Conservation (phyloP, 768 basidiomycete species). For the Russula ochroleuca region DNA sequence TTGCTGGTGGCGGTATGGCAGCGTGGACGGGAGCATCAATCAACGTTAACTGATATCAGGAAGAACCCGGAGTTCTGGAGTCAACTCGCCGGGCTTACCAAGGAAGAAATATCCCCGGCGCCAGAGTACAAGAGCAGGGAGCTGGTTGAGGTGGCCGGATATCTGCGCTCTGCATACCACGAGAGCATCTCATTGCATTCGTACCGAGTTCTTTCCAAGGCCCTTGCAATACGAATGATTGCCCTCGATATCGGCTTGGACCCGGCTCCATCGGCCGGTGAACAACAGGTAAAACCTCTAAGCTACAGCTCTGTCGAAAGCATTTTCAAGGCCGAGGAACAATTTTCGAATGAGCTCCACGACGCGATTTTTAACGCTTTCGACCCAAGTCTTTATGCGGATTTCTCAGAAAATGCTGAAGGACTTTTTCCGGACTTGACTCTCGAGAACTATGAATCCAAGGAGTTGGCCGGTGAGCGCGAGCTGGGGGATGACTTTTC, state of each 20-base stretch:
- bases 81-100: slow-evolving; percentile 57
- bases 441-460: slow-evolving; percentile 59
- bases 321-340: slow-evolving; percentile 57
- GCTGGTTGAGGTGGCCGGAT: slow-evolving; percentile 47
- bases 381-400: slow-evolving; percentile 66
- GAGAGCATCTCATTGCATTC: slow-evolving; percentile 58
- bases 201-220: slow-evolving; percentile 67
- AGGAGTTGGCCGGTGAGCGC: slow-evolving; percentile 60
- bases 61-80: slow-evolving; percentile 64
- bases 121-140: slow-evolving; percentile 60
- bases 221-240: slow-evolving; percentile 69
- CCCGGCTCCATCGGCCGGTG: slow-evolving; percentile 34
- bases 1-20: slow-evolving; percentile 80
- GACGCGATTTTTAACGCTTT: slow-evolving; percentile 71
- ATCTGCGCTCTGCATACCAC: slow-evolving; percentile 51
- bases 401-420: slow-evolving; percentile 47
- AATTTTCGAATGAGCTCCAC: slow-evolving; percentile 58
- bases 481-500: slow-evolving; percentile 77
- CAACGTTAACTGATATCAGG: slow-evolving; percentile 52
- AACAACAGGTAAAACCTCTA: slow-evolving; percentile 45
- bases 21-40: slow-evolving; percentile 69
- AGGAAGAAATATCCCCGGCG: slow-evolving; percentile 65
- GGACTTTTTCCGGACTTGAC: slow-evolving; percentile 54
- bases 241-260: slow-evolving; percentile 70
- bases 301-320: slow-evolving; percentile 58